A percentile compares a stretch with the other conserved stretches of the same genome.
These are phyloP conservation scores for Thalassiosira delicatula DNA, from an alignment of 352 stramenopile species.

Conservation along the genomic window DNA sequence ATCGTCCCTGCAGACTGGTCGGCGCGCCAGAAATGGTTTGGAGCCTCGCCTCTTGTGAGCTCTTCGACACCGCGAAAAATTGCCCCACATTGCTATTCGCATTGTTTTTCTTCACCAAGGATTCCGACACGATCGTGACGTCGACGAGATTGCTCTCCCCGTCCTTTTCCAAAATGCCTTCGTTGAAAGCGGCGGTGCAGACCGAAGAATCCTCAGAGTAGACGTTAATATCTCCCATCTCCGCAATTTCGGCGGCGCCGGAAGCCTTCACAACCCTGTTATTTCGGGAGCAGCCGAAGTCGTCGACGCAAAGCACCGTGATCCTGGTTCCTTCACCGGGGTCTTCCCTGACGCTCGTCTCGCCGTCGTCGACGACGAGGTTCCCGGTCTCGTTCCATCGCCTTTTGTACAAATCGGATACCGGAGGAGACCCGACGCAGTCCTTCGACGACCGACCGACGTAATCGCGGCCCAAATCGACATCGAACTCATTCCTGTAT, in stretches of 20 bases:
- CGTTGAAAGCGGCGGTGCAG: slow-evolving; percentile 90
- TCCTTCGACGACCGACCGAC: slow-evolving; percentile 87
- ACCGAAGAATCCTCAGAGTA: slow-evolving; percentile 91
- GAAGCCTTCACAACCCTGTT: slow-evolving; percentile 5
- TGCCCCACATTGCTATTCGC: no score
- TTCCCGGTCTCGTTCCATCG: slow-evolving; percentile 75
- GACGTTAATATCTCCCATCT: slow-evolving; percentile 41
- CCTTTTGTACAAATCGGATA: slow-evolving; percentile 86
- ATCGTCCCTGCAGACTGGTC: slow-evolving; percentile 85
- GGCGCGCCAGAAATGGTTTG: slow-evolving; percentile 91
- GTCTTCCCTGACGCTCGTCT: slow-evolving; percentile 86
- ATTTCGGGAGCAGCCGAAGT: slow-evolving; percentile 80
- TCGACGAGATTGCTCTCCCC: slow-evolving; percentile 81
- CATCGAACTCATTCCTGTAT: slow-evolving; percentile 67
- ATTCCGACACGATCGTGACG: slow-evolving; percentile 72
- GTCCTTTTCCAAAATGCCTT: slow-evolving; percentile 85
- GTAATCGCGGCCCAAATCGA: slow-evolving; percentile 74
- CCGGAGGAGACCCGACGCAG: slow-evolving; percentile 90
- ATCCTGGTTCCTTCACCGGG: slow-evolving; percentile 88
- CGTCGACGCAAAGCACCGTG: slow-evolving; percentile 83
- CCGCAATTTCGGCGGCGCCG: slow-evolving; percentile 1
- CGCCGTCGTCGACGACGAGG: slow-evolving; percentile 80
- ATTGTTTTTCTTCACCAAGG: slow-evolving; percentile 1
- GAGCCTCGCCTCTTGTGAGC: slow-evolving; percentile 80
- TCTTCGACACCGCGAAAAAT: slow-evolving; percentile 47